Base-by-base conservation (phyloP, 805 yeast species). In the Hanseniaspora opuntiae region DNA sequence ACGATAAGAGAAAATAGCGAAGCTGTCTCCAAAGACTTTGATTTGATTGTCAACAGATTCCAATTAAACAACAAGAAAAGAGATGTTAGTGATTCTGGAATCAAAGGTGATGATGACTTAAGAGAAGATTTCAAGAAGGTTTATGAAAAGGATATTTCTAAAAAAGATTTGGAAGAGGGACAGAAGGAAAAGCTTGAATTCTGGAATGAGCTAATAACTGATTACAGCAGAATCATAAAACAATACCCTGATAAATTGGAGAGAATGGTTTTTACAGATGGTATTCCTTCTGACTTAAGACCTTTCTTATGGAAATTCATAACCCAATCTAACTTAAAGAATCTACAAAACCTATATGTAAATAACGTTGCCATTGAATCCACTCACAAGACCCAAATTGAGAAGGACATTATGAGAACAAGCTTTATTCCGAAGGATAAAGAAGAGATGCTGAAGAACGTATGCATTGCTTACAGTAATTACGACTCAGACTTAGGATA, bases 401-500 rank as follows among this genome's bases (percentile, higher is more conserved):
- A 75, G 57, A 77, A 94, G 60, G 98, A 90, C 68, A 70, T 90
- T 54, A 74, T 85, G 22, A 76, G 97, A 61, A 93, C 97, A 0
- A 79, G 89, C 54, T 87, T 86, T 67, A 82, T 85, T 56, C 77
- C 86, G 16, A 62, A 62, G 33, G 78, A 79, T 49, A 81, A 81
- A 60, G 69, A 74, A 12, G 81, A 77, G 35, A 80, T 86, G 48
- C 69, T 93, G 36, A 84, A 73, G 62, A 79, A 81, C 54, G 81
- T 93, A 30, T 76, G 93, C 57, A 85, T 84, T 62, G 89, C 88
- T 0, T 93, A 90, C 68, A 79, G 93, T 22, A 68, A 86, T 47
- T 83, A 78, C 64, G 97, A 93, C 65, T 80, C 84, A 1, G 97
- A 89, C 50, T 96, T 93, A 49, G 98, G 98, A 0, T 93, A 93